phyloP scores from a whole-genome alignment of 2,329 filamentous ascomycete genomes.

The Scytalidium lignicola region DNA sequence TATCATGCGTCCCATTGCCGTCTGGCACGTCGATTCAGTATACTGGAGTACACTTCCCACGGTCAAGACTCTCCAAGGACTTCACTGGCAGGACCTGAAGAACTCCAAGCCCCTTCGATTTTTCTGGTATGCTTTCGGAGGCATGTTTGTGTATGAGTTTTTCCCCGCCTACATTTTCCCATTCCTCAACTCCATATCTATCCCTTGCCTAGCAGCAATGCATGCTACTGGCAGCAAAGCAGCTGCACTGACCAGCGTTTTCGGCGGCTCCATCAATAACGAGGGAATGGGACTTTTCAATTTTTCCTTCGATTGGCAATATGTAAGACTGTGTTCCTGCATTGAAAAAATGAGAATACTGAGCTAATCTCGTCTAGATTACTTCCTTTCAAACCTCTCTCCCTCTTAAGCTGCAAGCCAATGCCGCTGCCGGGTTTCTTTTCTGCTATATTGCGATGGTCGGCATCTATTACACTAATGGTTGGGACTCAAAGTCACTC shows the following conservation, averaged over 20 bases:
- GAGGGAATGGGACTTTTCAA: slow-evolving; percentile 39
- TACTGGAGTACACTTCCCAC: slow-evolving; percentile 37
- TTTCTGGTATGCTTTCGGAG: slow-evolving; percentile 36
- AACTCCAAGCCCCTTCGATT: slow-evolving; percentile 34
- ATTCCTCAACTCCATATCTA: slow-evolving; percentile 35
- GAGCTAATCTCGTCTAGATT: slow-evolving; percentile 32
- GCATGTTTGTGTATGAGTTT: slow-evolving; percentile 43
- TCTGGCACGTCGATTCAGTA: slow-evolving; percentile 45
- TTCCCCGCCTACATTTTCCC: slow-evolving; percentile 43
- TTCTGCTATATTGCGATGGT: slow-evolving; percentile 46
- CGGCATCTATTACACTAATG: slow-evolving; percentile 37
- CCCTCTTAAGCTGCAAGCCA: slow-evolving; percentile 44
- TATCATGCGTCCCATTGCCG: slow-evolving; percentile 37
- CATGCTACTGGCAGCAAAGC: slow-evolving; percentile 40
- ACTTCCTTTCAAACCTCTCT: slow-evolving; percentile 49
- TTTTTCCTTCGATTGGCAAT: slow-evolving; percentile 40
- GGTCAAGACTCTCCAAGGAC: slow-evolving; percentile 33
- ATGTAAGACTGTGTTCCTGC: slow-evolving; percentile 32
- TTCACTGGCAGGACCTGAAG: slow-evolving; percentile 33
- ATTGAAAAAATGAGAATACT: not conserved
- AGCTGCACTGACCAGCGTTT: slow-evolving; percentile 40
- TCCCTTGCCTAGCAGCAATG: slow-evolving; percentile 42
- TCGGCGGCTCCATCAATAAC: slow-evolving; percentile 41
- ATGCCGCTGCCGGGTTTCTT: slow-evolving; percentile 40
- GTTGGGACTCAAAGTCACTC: slow-evolving; percentile 34